phyloP scores from a whole-genome alignment of 768 basidiomycete genomes.

The Thelephora ganbajun region DNA sequence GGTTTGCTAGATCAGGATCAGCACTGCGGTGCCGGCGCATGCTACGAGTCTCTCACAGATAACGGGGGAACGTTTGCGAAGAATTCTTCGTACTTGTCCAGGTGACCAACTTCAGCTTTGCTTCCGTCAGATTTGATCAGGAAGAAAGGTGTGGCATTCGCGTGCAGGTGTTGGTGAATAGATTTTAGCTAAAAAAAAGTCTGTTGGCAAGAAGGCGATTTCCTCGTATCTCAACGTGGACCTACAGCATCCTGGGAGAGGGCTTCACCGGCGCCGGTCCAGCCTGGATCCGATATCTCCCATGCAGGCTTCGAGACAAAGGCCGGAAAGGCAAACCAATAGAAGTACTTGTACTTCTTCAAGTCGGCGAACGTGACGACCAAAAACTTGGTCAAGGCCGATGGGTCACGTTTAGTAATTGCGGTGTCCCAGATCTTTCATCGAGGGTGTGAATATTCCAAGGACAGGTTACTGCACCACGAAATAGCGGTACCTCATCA shows the following conservation, averaged over 20 bases:
- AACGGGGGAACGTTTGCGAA: constrained; percentile 30
- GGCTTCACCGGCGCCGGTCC: constrained; percentile 33
- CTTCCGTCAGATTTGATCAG: constrained; percentile 32
- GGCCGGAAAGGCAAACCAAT: constrained; percentile 97
- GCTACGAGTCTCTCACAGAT: constrained; percentile 22
- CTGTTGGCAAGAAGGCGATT: background rate
- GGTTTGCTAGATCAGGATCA: constrained; percentile 10
- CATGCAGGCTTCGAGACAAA: constrained; percentile 83
- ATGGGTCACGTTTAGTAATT: constrained; percentile 32
- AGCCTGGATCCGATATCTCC: constrained; percentile 57
- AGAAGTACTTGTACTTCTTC: constrained; percentile 95
- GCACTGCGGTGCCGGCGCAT: background rate
- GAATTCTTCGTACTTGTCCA: constrained; percentile 47
- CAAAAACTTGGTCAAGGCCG: constrained; percentile 63
- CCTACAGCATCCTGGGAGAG: constrained; percentile 30
- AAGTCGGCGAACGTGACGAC: constrained; percentile 92
- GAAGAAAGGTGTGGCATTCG: constrained; percentile 41
- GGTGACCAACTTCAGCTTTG: constrained; percentile 28
- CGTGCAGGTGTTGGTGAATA: constrained; percentile 36
- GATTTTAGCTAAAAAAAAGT: constrained; percentile 29
- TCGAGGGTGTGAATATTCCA: background rate
- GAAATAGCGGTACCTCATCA: constrained; percentile 36
- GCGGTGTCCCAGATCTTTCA: constrained; percentile 60
- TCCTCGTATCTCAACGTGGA: background rate
- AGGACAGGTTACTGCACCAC: background rate